Conservation (phyloP, 306 rosid species). For the Notholithocarpus densiflorus region DNA sequence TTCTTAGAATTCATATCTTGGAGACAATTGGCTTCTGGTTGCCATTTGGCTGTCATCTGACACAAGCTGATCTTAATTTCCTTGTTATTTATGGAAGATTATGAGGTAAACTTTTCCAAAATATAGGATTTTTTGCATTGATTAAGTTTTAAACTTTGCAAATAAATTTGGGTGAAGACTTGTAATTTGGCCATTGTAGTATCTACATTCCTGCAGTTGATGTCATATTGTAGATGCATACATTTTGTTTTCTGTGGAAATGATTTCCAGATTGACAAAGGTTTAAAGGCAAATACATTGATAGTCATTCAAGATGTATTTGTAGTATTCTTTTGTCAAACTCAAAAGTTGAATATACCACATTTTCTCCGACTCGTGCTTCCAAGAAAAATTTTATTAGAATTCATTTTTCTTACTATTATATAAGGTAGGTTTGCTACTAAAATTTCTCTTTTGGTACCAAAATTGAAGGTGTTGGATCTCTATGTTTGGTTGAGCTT, state of each 20-base stretch:
- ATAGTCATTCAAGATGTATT: not conserved
- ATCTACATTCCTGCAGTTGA: not conserved
- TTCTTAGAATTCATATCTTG: no score
- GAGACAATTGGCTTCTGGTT: no score
- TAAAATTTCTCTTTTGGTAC: slow-evolving; percentile 18
- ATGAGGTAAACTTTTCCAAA: not conserved
- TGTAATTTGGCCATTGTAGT: not conserved
- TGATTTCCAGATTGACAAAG: not conserved
- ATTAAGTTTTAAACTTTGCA: not conserved
- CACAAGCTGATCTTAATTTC: no score
- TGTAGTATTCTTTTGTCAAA: not conserved
- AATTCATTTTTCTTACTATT: slow-evolving; percentile 7
- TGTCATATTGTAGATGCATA: not conserved
- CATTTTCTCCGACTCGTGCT: not conserved
- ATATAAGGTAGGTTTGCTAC: slow-evolving; percentile 4
- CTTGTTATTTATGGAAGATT: no score
- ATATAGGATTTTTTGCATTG: not conserved
- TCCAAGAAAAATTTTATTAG: slow-evolving; percentile 15
- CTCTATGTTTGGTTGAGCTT: slow-evolving; percentile 95
- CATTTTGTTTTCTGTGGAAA: not conserved
- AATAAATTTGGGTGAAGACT: not conserved
- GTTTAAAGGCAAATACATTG: not conserved
- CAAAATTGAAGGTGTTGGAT: slow-evolving; percentile 78
- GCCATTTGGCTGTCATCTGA: no score
- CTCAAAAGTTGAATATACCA: not conserved